phyloP scores from a whole-genome alignment of 2,329 filamentous ascomycete genomes.

The Elsinoe ampelina region DNA sequence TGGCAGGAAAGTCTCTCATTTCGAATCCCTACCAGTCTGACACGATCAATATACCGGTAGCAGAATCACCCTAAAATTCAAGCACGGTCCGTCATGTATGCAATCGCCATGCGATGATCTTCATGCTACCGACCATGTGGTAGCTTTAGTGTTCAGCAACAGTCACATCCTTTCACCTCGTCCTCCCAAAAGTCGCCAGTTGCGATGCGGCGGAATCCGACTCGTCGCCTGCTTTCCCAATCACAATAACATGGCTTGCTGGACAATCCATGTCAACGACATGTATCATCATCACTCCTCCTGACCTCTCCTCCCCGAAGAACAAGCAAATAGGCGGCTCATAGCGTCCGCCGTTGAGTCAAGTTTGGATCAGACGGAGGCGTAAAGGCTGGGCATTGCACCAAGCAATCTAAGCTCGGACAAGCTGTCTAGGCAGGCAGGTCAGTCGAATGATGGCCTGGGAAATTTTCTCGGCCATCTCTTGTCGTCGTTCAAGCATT shows the following conservation, averaged over 20 bases:
- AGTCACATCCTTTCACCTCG: neutral
- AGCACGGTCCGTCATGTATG: neutral
- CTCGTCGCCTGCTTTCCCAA: too few relatives aligned
- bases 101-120: neutral
- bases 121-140: neutral
- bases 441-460: neutral
- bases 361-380: neutral
- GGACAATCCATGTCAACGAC: neutral
- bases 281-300: neutral
- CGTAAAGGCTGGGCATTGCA: neutral
- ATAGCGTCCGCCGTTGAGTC: neutral
- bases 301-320: neutral
- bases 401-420: slow-evolving; percentile 3
- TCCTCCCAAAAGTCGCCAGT: neutral
- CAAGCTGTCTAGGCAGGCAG: neutral
- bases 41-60: too few relatives aligned
- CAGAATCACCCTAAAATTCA: too few relatives aligned
- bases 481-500: slow-evolving; percentile 1
- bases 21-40: too few relatives aligned
- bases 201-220: too few relatives aligned
- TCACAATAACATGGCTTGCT: too few relatives aligned
- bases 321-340: neutral
- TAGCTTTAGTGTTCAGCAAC: neutral
- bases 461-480: neutral
- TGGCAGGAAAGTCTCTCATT: too few relatives aligned